phyloP scores from a whole-genome alignment of 176 grass and related monocot genomes.

The Hordeum marinum region DNA sequence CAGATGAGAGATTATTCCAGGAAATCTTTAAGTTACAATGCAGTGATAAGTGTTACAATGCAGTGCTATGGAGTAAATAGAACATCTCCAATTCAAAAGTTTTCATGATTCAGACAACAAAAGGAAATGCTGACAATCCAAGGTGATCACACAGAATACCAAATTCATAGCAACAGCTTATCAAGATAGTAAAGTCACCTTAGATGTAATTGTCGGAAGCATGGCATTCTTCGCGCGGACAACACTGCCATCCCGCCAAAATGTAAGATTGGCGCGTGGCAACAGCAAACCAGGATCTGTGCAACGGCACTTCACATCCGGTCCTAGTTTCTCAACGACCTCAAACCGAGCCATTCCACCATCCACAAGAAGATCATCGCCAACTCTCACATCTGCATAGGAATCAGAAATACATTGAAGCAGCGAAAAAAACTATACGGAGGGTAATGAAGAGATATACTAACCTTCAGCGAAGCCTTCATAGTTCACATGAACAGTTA shows the following conservation, averaged over 20 bases:
- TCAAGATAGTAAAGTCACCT: slow-evolving; percentile 45
- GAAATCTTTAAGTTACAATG: neutral
- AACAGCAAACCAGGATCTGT: slow-evolving; percentile 90
- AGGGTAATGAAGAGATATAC: slow-evolving; percentile 11
- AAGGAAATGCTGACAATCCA: neutral
- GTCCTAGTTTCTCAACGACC: slow-evolving; percentile 88
- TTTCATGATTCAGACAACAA: neutral
- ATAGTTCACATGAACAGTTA: slow-evolving; percentile 86
- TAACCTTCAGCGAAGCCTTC: slow-evolving; percentile 98
- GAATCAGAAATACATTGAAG: neutral
- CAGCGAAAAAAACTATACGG: neutral
- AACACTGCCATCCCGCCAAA: slow-evolving; percentile 81
- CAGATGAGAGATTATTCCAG: neutral
- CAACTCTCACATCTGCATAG: slow-evolving; percentile 77
- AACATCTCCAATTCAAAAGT: neutral
- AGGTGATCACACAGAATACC: neutral
- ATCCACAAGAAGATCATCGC: slow-evolving; percentile 96
- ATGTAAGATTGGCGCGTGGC: slow-evolving; percentile 94
- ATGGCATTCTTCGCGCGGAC: slow-evolving; percentile 90
- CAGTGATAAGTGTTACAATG: neutral
- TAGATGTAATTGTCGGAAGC: slow-evolving; percentile 99
- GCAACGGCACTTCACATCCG: slow-evolving; percentile 89
- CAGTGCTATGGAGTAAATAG: neutral
- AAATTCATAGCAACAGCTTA: neutral
- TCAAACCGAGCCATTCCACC: slow-evolving; percentile 97